phyloP scores from a whole-genome alignment of 164 flowering plant genomes.

The Euptelea pleiosperma region DNA sequence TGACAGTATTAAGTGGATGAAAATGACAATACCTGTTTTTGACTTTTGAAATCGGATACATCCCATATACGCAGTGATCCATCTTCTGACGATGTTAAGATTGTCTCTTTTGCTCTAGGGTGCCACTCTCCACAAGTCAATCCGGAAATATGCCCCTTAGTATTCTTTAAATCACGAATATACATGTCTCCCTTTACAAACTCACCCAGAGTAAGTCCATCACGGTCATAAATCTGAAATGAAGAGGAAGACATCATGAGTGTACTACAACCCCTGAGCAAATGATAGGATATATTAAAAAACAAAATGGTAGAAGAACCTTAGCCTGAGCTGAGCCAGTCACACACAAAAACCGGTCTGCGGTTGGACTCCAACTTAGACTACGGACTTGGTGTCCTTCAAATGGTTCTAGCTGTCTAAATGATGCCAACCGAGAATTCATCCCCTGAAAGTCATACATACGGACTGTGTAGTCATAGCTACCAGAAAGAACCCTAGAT shows the following conservation, averaged over 20 bases:
- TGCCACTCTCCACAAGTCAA: conserved; percentile 98
- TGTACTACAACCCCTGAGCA: neutral
- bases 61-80: conserved; percentile 98
- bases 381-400: conserved; percentile 97
- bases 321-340: conserved; percentile 98
- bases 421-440: conserved; percentile 83
- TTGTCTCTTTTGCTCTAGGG: conserved; percentile 79
- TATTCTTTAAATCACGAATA: conserved; percentile 92
- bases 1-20: neutral
- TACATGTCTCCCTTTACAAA: conserved; percentile 97
- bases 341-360: conserved; percentile 83
- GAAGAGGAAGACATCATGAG: conserved; percentile 5
- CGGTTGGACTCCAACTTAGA: conserved; percentile 97
- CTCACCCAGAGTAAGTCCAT: conserved; percentile 94
- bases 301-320: conserved; percentile 33
- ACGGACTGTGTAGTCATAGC: conserved; percentile 88
- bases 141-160: conserved; percentile 94
- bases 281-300: neutral
- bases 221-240: conserved; percentile 88
- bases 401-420: conserved; percentile 89
- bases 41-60: conserved; percentile 93
- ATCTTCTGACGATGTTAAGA: conserved; percentile 95
- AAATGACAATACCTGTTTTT: conserved; percentile 66
- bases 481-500: conserved; percentile 95
- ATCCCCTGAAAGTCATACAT: conserved; percentile 99